Percentiles rank a stretch among this genome's conserved stretches.
Evolutionary conservation across 2,329 filamentous ascomycete genomes (phyloP).

Genomic region (Calycina herbarum): DNA sequence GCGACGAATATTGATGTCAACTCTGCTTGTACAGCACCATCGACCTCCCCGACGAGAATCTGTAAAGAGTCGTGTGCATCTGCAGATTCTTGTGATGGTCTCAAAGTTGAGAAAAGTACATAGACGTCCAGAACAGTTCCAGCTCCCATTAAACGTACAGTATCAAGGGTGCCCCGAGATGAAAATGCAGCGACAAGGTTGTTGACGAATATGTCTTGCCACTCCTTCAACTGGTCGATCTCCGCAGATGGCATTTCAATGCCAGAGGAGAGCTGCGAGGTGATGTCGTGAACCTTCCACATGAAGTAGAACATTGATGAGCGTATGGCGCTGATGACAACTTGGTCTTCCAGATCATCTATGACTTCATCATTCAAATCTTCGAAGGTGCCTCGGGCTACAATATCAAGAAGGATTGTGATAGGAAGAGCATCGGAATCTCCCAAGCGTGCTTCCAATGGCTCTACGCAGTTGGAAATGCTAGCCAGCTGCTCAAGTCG

Average conservation of each 20-base stretch:
- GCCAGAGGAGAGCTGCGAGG: slow-evolving; percentile 51
- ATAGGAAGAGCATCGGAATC: slow-evolving; percentile 53
- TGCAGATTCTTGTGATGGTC: slow-evolving; percentile 45
- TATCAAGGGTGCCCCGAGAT: slow-evolving; percentile 69
- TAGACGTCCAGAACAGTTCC: slow-evolving; percentile 80
- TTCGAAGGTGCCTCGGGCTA: slow-evolving; percentile 70
- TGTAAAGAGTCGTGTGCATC: slow-evolving; percentile 56
- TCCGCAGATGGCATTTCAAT: slow-evolving; percentile 58
- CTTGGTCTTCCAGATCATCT: slow-evolving; percentile 76
- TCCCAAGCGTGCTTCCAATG: slow-evolving; percentile 65
- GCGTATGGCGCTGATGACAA: slow-evolving; percentile 74
- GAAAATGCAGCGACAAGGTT: slow-evolving; percentile 69
- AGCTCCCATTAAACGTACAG: slow-evolving; percentile 73
- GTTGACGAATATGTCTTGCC: slow-evolving; percentile 58
- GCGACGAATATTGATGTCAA: slow-evolving; percentile 76
- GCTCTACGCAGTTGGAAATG: slow-evolving; percentile 74
- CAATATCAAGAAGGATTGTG: slow-evolving; percentile 69
- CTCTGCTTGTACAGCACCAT: slow-evolving; percentile 59
- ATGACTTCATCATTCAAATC: slow-evolving; percentile 65
- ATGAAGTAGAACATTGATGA: slow-evolving; percentile 86
- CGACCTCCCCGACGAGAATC: slow-evolving; percentile 68
- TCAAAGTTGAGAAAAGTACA: slow-evolving; percentile 73
- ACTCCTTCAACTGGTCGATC: slow-evolving; percentile 58
- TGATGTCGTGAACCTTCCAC: slow-evolving; percentile 76
- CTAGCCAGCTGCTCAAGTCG: slow-evolving; percentile 80